Conservation (phyloP, 1,284 basidiomycete species). For the Psilocybe mexicana region DNA sequence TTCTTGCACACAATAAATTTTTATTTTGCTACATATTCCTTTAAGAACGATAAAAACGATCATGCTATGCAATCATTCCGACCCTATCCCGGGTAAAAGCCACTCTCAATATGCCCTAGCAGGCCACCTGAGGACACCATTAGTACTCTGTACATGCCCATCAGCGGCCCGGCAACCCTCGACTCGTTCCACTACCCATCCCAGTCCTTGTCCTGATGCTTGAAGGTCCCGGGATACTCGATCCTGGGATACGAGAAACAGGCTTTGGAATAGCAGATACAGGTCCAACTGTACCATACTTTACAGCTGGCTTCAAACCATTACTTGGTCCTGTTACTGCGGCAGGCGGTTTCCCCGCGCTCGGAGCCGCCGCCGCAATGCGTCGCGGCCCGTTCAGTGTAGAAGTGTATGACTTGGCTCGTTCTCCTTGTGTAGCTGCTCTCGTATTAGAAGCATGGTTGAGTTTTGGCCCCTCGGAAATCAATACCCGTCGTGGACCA, state of each 20-base stretch:
- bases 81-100: not conserved
- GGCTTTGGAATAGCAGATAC: constrained; percentile 30
- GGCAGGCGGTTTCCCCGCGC: constrained; percentile 11
- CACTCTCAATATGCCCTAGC: no score
- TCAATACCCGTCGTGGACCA: constrained; percentile 36
- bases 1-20: not conserved
- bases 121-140: no score
- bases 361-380: constrained; percentile 19
- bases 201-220: constrained; percentile 19
- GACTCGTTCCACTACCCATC: constrained; percentile 10
- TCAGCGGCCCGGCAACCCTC: constrained; percentile 19
- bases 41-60: not conserved
- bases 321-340: constrained; percentile 8
- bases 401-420: constrained; percentile 7
- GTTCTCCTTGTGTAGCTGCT: constrained; percentile 10
- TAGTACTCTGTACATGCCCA: not conserved
- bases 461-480: constrained; percentile 28
- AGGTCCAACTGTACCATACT: constrained; percentile 20
- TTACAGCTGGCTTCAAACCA: constrained; percentile 26
- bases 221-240: constrained; percentile 28
- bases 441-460: constrained; percentile 9
- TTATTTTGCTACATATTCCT: not conserved
- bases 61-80: not conserved
- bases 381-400: constrained; percentile 29
- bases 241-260: constrained; percentile 21